Conservation (phyloP, 176 grass and related monocot species). For the Eleusine indica region DNA sequence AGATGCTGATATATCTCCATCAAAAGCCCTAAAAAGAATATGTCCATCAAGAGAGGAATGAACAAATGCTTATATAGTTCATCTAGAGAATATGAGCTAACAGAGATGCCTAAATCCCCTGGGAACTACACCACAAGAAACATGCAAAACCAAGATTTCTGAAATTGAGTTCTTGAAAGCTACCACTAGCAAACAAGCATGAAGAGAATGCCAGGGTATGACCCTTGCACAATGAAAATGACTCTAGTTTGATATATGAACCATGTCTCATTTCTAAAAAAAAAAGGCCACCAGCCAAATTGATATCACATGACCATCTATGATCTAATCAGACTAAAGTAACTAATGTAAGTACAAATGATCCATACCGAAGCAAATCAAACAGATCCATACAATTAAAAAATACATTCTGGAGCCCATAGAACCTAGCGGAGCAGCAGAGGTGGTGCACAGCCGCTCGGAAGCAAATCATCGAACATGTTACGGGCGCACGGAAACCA, state of each 20-base stretch:
- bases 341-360: neutral
- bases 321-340: neutral
- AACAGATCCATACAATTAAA: neutral
- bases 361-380: neutral
- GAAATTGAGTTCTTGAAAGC: neutral
- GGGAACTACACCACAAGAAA: neutral
- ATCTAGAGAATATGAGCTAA: neutral
- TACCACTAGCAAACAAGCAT: neutral
- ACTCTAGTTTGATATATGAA: neutral
- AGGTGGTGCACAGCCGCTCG: neutral
- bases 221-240: neutral
- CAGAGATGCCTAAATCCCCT: neutral
- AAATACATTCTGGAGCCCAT: no score
- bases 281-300: neutral
- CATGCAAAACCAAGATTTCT: neutral
- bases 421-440: neutral
- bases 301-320: neutral
- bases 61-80: neutral
- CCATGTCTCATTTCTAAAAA: neutral
- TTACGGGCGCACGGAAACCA: neutral
- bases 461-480: slow-evolving; percentile 28
- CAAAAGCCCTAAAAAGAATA: no score
- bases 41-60: neutral
- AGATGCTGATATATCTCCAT: neutral
- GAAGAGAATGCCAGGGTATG: neutral